A percentile compares a stretch with the other conserved stretches of the same genome.
phyloP scores from a whole-genome alignment of 176 grass and related monocot species.

The Avena insularis region DNA sequence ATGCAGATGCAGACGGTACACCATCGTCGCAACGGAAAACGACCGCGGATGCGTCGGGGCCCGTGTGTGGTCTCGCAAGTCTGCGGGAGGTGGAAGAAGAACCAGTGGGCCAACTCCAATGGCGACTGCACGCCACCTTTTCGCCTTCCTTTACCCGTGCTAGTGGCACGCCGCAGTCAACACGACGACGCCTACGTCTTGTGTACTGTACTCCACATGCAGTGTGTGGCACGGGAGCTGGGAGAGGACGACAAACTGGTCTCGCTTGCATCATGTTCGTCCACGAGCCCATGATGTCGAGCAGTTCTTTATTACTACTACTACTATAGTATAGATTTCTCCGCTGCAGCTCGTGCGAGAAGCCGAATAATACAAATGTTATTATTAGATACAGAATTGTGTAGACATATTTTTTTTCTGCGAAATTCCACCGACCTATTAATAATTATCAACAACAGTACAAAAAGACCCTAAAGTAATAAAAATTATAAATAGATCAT shows the following conservation, averaged over 20 bases:
- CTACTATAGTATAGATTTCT: not conserved
- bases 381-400: too few species aligned
- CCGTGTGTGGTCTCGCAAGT: constrained; percentile 6
- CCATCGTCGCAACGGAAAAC: not conserved
- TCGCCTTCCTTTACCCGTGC: not conserved
- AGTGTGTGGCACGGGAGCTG: not conserved
- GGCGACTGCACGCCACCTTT: constrained; percentile 2
- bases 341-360: not conserved
- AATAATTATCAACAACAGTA: too few species aligned
- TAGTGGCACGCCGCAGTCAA: constrained; percentile 33
- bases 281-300: not conserved
- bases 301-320: not conserved
- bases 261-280: constrained; percentile 7
- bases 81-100: not conserved
- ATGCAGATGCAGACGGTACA: not conserved
- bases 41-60: not conserved
- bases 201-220: not conserved
- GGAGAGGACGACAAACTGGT: not conserved
- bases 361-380: not conserved
- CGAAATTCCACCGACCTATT: too few species aligned
- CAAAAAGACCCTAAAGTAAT: too few species aligned
- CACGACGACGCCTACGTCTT: not conserved
- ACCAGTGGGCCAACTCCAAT: not conserved
- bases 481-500: too few species aligned
- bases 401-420: too few species aligned